phyloP scores from a whole-genome alignment of 164 flowering plant genomes.

The Akebia trifoliata region DNA sequence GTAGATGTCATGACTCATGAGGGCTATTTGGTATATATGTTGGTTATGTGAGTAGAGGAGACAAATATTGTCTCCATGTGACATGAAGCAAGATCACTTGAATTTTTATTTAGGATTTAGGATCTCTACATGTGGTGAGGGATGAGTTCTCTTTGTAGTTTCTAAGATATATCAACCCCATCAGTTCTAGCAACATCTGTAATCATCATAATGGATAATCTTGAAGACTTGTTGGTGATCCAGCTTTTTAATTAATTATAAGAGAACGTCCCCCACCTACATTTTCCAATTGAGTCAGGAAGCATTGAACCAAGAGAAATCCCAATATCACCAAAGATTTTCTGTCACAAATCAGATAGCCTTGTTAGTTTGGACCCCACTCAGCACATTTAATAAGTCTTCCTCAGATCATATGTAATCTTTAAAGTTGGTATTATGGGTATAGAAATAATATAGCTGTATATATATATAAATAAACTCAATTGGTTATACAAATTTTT shows the following conservation, averaged over 20 bases:
- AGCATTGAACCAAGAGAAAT: conserved; percentile 1
- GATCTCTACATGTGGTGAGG: conserved; percentile 31
- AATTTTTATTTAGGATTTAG: too few species aligned
- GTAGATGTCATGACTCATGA: conserved; percentile 27
- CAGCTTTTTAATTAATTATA: conserved; percentile 4
- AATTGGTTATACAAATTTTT: too few species aligned
- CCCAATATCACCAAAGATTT: conserved; percentile 9
- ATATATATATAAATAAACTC: too few species aligned
- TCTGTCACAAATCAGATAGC: conserved; percentile 16
- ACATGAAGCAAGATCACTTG: too few species aligned
- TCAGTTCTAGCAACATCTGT: conserved; percentile 25
- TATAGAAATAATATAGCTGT: too few species aligned
- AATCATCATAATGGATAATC: conserved; percentile 12
- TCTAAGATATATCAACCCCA: conserved; percentile 40
- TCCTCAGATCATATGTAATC: neutral
- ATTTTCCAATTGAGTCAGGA: neutral
- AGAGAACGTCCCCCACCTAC: neutral
- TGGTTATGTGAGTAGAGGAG: conserved; percentile 28
- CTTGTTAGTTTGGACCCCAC: conserved; percentile 10
- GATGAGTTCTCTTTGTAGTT: conserved; percentile 28
- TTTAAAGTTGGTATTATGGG: neutral
- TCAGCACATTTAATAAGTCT: neutral
- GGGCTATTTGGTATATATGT: conserved; percentile 31
- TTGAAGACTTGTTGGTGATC: conserved; percentile 7
- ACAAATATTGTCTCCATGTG: conserved; percentile 14